A percentile compares a stretch with the other conserved stretches of the same genome.
phyloP scores from a whole-genome alignment of 208 protist genomes.

The Histomonas meleagridis region DNA sequence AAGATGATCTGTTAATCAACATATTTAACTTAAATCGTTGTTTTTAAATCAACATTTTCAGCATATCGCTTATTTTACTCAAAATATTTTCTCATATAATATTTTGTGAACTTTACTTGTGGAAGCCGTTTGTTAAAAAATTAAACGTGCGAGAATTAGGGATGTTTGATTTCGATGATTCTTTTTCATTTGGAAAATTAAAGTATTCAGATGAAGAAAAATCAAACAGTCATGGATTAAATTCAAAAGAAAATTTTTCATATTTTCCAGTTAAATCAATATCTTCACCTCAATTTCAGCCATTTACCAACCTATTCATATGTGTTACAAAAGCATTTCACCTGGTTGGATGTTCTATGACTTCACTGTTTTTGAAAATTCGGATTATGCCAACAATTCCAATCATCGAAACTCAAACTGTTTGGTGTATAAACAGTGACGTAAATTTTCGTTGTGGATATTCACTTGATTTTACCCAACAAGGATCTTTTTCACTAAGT shows the following conservation, averaged over 20 bases:
- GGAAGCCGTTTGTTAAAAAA: too few species aligned
- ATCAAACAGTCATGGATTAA: too few species aligned
- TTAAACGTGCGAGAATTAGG: too few species aligned
- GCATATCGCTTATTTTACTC: too few species aligned
- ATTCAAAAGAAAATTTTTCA: not conserved
- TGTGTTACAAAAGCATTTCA: not conserved
- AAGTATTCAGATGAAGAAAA: too few species aligned
- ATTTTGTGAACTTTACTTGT: too few species aligned
- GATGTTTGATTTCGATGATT: too few species aligned
- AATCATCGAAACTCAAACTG: not conserved
- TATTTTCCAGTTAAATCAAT: not conserved
- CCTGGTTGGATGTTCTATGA: not conserved
- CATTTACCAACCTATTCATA: not conserved
- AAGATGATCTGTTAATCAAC: too few species aligned
- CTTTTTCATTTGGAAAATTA: too few species aligned
- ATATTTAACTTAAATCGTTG: too few species aligned
- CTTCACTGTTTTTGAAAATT: not conserved
- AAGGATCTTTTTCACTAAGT: not conserved
- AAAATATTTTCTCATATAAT: too few species aligned
- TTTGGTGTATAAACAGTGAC: not conserved
- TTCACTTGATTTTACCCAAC: not conserved
- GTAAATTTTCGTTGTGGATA: not conserved
- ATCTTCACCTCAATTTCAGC: not conserved
- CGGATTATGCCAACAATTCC: not conserved
- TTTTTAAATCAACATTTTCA: too few species aligned